These are phyloP conservation scores for Amesomyces nigricolor DNA, from an alignment of 2,329 filamentous ascomycete species.

Conservation along the genomic window DNA sequence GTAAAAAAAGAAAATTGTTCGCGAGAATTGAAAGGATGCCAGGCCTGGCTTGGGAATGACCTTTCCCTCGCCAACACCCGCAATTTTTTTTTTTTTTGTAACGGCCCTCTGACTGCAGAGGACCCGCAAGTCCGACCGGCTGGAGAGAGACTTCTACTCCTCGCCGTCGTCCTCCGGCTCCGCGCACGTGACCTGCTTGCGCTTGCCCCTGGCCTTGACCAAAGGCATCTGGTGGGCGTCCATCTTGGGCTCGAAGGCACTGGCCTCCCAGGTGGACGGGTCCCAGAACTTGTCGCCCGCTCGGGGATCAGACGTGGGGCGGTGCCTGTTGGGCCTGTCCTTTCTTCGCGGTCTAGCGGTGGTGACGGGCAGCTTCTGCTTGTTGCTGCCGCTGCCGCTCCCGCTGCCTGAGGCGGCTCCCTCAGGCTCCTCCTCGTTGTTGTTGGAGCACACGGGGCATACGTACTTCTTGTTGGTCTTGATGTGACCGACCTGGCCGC, in stretches of 20 bases:
- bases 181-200: background rate
- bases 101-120: too few relatives aligned
- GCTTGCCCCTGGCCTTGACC: background rate
- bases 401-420: background rate
- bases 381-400: background rate
- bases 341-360: background rate
- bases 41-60: too few relatives aligned
- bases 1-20: too few relatives aligned
- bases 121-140: background rate
- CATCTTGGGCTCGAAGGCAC: background rate
- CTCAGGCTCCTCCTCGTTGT: background rate
- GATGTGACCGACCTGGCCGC: conserved; percentile 93
- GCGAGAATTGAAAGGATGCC: too few relatives aligned
- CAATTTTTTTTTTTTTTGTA: too few relatives aligned
- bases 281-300: conserved; percentile 11
- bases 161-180: background rate
- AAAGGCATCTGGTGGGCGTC: background rate
- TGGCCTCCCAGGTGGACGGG: conserved; percentile 1
- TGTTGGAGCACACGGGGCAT: conserved; percentile 19
- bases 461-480: conserved; percentile 97
- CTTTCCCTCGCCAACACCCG: too few relatives aligned
- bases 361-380: background rate
- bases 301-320: background rate
- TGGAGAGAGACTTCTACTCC: background rate
- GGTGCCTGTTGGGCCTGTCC: background rate